These are phyloP conservation scores for Crithidia bombi DNA, from an alignment of 208 protist genomes.

Conservation along the genomic window DNA sequence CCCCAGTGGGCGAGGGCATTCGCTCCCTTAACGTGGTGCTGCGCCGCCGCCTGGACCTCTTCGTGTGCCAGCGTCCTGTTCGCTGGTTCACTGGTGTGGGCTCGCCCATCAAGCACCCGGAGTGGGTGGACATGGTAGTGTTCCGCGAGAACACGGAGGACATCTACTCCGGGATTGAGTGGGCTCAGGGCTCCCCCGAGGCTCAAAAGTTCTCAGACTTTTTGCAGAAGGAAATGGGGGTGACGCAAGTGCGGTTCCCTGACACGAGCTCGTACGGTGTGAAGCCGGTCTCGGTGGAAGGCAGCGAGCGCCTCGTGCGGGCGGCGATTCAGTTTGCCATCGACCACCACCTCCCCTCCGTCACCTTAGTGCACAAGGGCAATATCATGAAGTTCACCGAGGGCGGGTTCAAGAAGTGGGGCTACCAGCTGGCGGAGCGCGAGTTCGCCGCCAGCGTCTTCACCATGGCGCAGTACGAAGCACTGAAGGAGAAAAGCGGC, in stretches of 20 bases:
- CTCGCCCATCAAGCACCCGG: conserved; percentile 45
- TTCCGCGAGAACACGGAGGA: conserved; percentile 71
- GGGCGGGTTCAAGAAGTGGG: conserved; percentile 54
- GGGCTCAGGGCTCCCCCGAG: conserved; percentile 46
- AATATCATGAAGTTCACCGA: conserved; percentile 75
- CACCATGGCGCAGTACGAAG: conserved; percentile 45
- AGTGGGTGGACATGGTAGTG: conserved; percentile 63
- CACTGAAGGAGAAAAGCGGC: conserved; percentile 36
- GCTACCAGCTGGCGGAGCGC: conserved; percentile 49
- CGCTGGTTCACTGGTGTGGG: conserved; percentile 52
- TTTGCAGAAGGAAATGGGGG: conserved; percentile 39
- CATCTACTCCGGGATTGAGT: conserved; percentile 65
- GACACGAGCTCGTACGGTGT: conserved; percentile 46
- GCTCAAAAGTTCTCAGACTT: conserved; percentile 36
- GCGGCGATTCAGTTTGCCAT: conserved; percentile 52
- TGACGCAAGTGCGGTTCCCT: conserved; percentile 51
- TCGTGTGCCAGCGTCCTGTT: conserved; percentile 55
- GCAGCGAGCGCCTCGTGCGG: conserved; percentile 55
- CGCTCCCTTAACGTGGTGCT: conserved; percentile 64
- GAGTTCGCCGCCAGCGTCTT: conserved; percentile 40
- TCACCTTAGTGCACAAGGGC: conserved; percentile 63
- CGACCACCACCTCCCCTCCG: conserved; percentile 45
- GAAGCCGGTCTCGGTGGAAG: conserved; percentile 54
- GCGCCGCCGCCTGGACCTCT: conserved; percentile 51
- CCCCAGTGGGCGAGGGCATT: conserved; percentile 53